phyloP scores from a whole-genome alignment of 2,329 filamentous ascomycete species.

The Alternaria longipes region DNA sequence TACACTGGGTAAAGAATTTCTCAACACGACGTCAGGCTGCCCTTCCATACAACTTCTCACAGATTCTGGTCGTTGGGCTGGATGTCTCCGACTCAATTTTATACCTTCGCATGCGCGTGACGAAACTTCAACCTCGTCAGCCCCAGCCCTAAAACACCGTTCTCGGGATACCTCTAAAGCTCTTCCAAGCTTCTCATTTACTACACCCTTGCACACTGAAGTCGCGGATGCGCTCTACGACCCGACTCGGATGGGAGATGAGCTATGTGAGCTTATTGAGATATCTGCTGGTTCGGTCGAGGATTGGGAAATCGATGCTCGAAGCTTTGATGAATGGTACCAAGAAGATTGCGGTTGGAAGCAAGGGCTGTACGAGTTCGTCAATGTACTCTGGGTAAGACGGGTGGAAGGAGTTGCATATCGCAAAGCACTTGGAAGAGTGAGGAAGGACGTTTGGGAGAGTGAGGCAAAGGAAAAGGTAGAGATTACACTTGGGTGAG shows the following conservation, averaged over 20 bases:
- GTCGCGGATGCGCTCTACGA: not conserved
- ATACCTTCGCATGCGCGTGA: not conserved
- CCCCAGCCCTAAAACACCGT: not conserved
- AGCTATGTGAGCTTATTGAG: constrained; percentile 21
- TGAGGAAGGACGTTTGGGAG: constrained; percentile 25
- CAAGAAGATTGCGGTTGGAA: constrained; percentile 4
- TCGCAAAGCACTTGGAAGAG: constrained; percentile 30
- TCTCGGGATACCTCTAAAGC: not conserved
- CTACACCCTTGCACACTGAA: not conserved
- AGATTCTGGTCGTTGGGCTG: constrained; percentile 18
- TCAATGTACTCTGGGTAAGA: constrained; percentile 35
- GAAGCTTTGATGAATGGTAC: constrained; percentile 25
- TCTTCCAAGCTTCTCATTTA: not conserved
- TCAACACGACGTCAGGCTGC: constrained; percentile 8
- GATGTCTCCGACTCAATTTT: constrained; percentile 21
- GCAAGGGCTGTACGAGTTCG: constrained; percentile 24
- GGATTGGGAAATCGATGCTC: constrained; percentile 20
- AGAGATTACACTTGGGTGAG: not conserved
- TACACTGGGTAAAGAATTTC: constrained; percentile 10
- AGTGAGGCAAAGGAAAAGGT: not conserved
- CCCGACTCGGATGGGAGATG: not conserved
- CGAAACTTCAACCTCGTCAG: not conserved
- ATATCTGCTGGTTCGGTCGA: constrained; percentile 24
- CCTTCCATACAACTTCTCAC: constrained; percentile 15
- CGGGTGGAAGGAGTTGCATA: constrained; percentile 28